Base-by-base conservation (phyloP, 768 basidiomycete genomes). In the Pleurotus ostreatus region DNA sequence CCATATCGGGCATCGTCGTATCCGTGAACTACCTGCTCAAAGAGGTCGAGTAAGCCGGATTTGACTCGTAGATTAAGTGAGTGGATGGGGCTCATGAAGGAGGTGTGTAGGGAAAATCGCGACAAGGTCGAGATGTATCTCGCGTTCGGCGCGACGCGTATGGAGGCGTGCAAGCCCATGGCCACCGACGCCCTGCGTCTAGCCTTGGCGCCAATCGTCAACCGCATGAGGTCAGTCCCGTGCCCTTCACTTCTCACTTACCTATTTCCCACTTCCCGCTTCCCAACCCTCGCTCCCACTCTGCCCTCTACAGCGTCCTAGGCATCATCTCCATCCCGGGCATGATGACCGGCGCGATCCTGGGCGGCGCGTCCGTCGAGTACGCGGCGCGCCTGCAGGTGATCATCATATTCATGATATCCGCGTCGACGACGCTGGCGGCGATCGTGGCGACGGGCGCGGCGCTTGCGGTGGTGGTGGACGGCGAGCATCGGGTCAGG, bases 331-430 rank as follows among this genome's bases (percentile, higher is more conserved):
- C 87, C n/a, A 90, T 89, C 55, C 88, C 88, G 1, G 91, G 92
- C 1, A 93, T 92, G 90, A 92, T 94, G 89, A 92, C 89, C 0
- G 93, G 93, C 61, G 90, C 93, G 4, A 87, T 95, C 58, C 83
- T 94, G 11, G 94, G 90, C 11, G 93, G 92, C 0, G 82, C 89
- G 9, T 85, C 86, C 26, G 89, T 94, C 41, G 79, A 90, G 16
- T 91, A 92, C 69, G 94, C 93, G 0, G 90, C 90, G 2, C 83
- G 85, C 51, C 72, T 94, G 13, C 94, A 94, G 63, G 94, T 94
- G 87, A 85, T 95, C 57, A 92, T 95, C 72, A 90, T 94, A 85
- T 94, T 95, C 70, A 90, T 94, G 88, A 91, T 94, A 45, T 85
- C 86, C 2, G 85, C 92, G 0, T 81, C 84, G 57, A 88, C 88